Evolutionary conservation across 768 basidiomycete species (phyloP).

Genomic region (Pleurotus tuoliensis): DNA sequence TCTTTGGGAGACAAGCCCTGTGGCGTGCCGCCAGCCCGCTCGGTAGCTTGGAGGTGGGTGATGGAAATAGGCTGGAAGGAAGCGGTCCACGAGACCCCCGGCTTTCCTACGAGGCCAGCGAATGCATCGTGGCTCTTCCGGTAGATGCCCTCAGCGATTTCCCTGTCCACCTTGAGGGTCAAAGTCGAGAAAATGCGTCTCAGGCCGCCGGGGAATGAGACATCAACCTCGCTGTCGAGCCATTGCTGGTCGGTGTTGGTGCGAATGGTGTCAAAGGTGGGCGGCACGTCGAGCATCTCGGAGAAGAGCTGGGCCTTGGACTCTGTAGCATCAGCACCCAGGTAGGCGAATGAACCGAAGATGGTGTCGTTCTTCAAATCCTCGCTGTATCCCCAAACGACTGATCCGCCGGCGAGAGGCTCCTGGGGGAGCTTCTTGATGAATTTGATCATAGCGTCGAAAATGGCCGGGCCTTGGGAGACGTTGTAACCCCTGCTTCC

Average conservation of each 20-base stretch:
- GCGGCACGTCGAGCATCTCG: background rate
- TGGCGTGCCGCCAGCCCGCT: constrained; percentile 7
- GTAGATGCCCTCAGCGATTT: constrained; percentile 4
- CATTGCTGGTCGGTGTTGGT: constrained; percentile 4
- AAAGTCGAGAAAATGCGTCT: constrained; percentile 6
- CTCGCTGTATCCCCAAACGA: constrained; percentile 5
- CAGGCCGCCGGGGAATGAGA: background rate
- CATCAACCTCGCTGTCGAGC: background rate
- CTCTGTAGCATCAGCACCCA: background rate
- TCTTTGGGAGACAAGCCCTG: constrained; percentile 6
- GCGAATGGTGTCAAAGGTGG: background rate
- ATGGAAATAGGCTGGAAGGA: constrained; percentile 4
- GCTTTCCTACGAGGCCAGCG: background rate
- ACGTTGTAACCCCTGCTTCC: constrained; percentile 12
- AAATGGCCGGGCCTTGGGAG: background rate
- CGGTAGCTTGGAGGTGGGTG: constrained; percentile 2
- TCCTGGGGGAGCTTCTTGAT: constrained; percentile 2
- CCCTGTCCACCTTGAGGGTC: constrained; percentile 1
- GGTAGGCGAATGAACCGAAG: constrained; percentile 1
- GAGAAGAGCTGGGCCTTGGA: constrained; percentile 2
- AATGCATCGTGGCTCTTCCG: constrained; percentile 1
- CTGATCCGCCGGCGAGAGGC: constrained; percentile 1
- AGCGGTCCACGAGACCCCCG: background rate
- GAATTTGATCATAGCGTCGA: constrained; percentile 3
- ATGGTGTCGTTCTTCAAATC: background rate